Evolutionary conservation across 139 green algal species (phyloP), one percentile per base, ranked within the genome.

Genomic region (Ettlia oleoabundans): DNA sequence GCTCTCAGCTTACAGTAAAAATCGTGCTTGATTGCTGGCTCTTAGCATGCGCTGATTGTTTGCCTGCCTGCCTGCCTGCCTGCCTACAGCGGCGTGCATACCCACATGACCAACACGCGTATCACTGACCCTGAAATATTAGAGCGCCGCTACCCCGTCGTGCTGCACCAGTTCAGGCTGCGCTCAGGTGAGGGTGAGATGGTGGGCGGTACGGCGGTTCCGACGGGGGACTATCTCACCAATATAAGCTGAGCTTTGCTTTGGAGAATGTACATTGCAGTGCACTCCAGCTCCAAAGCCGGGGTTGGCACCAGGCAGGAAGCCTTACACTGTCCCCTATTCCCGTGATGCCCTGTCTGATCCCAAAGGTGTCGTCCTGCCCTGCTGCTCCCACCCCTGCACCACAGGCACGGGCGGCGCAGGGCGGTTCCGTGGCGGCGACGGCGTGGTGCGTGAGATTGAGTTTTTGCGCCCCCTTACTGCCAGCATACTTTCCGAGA

Each of bases 41-140:
- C n/a, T n/a, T n/a, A n/a, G n/a, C n/a, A n/a, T n/a, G n/a, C n/a
- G n/a, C n/a, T n/a, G n/a, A n/a, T n/a, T n/a, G n/a, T n/a, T 40
- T 69, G 63, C 63, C n/a, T 28, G 4, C 28, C 63, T 28, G 4
- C 4, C 28, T 38, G 63, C 58, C 15, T 10, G 13, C 15, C 47
- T 15, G 13, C 10, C 47, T 81, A 61, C 78, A 93, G 83, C 83
- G 97, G 94, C 4, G 95, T 99, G 73, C 97, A 99, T 86, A 97
- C 92, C 0, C 97, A 99, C 93, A 99, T 99, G 97, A 99, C 97
- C 85, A 99, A 99, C 90, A 98, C 96, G 21, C 91, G 96, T 38
- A 98, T 98, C 89, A 99, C 96, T 1, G 92, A 97, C 80, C 94
- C 95, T 2, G 96, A 99, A 82, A 96, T 98, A 37, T 82, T 99